phyloP scores from a whole-genome alignment of 108 stramenopile genomes.

The Schizochytrium sp. region DNA sequence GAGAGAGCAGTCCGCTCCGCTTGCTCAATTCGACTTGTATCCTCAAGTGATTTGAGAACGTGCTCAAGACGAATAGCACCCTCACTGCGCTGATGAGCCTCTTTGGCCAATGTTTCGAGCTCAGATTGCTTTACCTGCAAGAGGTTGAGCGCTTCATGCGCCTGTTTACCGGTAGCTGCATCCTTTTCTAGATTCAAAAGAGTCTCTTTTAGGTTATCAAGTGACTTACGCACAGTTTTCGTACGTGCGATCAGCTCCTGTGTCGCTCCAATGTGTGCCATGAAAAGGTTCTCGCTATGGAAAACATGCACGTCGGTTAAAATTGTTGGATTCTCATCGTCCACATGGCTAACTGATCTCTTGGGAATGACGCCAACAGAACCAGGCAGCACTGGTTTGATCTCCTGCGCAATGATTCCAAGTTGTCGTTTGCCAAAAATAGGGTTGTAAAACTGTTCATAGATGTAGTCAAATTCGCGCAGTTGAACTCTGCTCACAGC shows the following conservation, averaged over 20 bases:
- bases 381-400: background rate
- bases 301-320: constrained; percentile 43
- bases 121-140: constrained; percentile 27
- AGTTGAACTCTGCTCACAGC: constrained; percentile 29
- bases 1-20: background rate
- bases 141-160: background rate
- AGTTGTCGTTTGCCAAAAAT: constrained; percentile 60
- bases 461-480: constrained; percentile 50
- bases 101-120: constrained; percentile 40
- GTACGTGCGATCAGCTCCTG: background rate
- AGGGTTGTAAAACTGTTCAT: constrained; percentile 50
- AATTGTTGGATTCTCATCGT: constrained; percentile 34
- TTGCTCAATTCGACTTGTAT: background rate
- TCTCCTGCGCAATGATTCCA: constrained; percentile 52
- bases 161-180: constrained; percentile 1
- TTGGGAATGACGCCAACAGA: constrained; percentile 38
- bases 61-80: constrained; percentile 34
- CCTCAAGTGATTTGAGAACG: background rate
- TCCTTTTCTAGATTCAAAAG: background rate
- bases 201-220: background rate
- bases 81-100: constrained; percentile 16
- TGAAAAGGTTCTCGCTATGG: constrained; percentile 43
- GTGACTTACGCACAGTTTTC: background rate
- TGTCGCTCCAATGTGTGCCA: constrained; percentile 51
- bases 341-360: background rate